A percentile compares a stretch with the other conserved stretches of the same genome.
phyloP scores from a whole-genome alignment of 2,329 filamentous ascomycete genomes.

The Fusarium udum region DNA sequence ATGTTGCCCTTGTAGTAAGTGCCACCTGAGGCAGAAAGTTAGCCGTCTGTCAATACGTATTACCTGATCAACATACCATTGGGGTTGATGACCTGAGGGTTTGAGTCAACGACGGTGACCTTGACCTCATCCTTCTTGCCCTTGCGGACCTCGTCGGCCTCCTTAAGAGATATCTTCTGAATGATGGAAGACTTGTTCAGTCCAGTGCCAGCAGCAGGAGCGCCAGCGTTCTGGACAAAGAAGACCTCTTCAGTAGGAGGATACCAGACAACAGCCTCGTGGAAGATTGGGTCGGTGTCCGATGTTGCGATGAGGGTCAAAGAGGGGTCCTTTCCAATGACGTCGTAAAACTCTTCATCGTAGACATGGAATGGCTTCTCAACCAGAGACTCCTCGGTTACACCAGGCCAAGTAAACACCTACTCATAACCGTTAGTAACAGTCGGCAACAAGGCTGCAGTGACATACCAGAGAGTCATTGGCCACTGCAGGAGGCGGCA shows the following conservation, averaged over 20 bases:
- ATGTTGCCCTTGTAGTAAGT: slow-evolving; percentile 61
- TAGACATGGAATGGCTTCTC: slow-evolving; percentile 48
- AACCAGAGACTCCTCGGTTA: slow-evolving; percentile 26
- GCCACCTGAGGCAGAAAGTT: slow-evolving; percentile 48
- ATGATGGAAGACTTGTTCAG: slow-evolving; percentile 61
- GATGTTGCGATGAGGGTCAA: slow-evolving; percentile 60
- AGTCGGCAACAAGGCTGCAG: background rate
- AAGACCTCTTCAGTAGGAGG: slow-evolving; percentile 60
- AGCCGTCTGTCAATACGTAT: background rate
- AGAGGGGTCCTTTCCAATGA: slow-evolving; percentile 59
- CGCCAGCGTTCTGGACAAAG: slow-evolving; percentile 63
- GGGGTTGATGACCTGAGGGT: slow-evolving; percentile 59
- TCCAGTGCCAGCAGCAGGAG: slow-evolving; percentile 57
- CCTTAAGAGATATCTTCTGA: slow-evolving; percentile 58
- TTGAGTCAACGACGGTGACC: slow-evolving; percentile 53
- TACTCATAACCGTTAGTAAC: background rate
- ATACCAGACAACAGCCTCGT: slow-evolving; percentile 65
- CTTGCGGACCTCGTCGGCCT: slow-evolving; percentile 49
- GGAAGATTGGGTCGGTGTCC: slow-evolving; percentile 58
- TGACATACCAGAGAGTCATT: slow-evolving; percentile 29
- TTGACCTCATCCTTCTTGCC: slow-evolving; percentile 48
- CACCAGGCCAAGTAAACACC: slow-evolving; percentile 25
- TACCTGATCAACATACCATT: slow-evolving; percentile 49
- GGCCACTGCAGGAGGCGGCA: slow-evolving; percentile 28
- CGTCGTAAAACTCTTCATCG: slow-evolving; percentile 58